Conservation (phyloP, 2,329 filamentous ascomycete species). For the Fusarium setosum region DNA sequence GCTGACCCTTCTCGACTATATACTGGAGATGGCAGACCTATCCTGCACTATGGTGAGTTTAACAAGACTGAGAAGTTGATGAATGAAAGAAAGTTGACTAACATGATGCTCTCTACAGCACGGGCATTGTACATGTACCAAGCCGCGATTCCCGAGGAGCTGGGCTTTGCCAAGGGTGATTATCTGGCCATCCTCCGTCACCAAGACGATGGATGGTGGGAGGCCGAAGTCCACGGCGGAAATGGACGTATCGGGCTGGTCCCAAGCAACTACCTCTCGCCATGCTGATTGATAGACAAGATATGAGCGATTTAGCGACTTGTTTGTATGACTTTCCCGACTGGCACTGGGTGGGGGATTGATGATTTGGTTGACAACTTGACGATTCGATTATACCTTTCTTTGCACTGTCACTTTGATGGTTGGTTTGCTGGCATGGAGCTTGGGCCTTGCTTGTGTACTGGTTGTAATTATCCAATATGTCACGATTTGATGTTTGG, state of each 20-base stretch:
- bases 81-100: slow-evolving; percentile 21
- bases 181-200: slow-evolving; percentile 87
- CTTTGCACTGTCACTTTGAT: slow-evolving; percentile 18
- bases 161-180: slow-evolving; percentile 93
- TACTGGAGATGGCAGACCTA: slow-evolving; percentile 86
- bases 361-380: slow-evolving; percentile 13
- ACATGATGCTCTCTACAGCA: slow-evolving; percentile 63
- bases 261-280: slow-evolving; percentile 75
- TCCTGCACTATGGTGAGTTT: slow-evolving; percentile 92
- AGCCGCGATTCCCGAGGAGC: slow-evolving; percentile 93
- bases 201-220: slow-evolving; percentile 99
- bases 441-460: slow-evolving; percentile 21
- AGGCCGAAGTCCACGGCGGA: slow-evolving; percentile 87
- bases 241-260: slow-evolving; percentile 70
- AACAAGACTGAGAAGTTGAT: neutral
- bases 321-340: neutral
- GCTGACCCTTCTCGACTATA: slow-evolving; percentile 85
- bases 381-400: slow-evolving; percentile 33
- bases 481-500: slow-evolving; percentile 32
- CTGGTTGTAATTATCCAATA: slow-evolving; percentile 5
- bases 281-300: slow-evolving; percentile 51
- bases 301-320: slow-evolving; percentile 17
- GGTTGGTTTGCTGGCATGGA: slow-evolving; percentile 23
- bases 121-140: slow-evolving; percentile 94
- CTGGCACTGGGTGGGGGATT: too few relatives aligned